Evolutionary conservation across 345 rosid genomes (phyloP), one percentile per base, ranked within the genome.

Genomic region (Eucalyptus decipiens): DNA sequence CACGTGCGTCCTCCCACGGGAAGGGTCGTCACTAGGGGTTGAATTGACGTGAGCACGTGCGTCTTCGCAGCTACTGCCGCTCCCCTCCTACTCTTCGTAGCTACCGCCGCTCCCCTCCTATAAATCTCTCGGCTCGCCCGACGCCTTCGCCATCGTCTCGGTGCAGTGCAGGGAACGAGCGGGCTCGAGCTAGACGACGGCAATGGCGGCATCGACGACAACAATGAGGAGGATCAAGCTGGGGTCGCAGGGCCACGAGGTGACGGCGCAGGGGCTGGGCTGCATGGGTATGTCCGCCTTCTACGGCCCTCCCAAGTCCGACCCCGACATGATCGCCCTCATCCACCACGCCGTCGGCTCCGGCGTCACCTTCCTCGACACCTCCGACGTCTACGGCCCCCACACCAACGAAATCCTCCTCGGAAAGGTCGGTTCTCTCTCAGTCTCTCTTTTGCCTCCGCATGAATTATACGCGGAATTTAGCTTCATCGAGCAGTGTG

Each of bases 231-330:
- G 93, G 72, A 93, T 93, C 18, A 93, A 92, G 90, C 76, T 94
- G 32, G 95, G 96, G 14, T 92, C 93, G 8, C 94, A 93, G 72
- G 94, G 96, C 8, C 90, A 93, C 16, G 93, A 93, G 90, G 94
- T 94, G 5, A 93, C 96, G 10, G 94, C 93, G 7, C 94, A 92
- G 47, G 96, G 96, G 17, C 93, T 94, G 12, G 96, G 96, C 2
- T 94, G 96, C 90, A 93, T 94, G 94, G 91, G 94, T 83, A 94
- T 94, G 95, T 92, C 95, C 28, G 91, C 91, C 86, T 86, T 89
- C 88, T 93, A 93, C 76, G 96, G 95, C 8, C 93, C 95, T 37
- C 93, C 95, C 5, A 94, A 93, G 89, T 90, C 94, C 5, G 94
- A 94, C 7, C 3, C 91, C 16, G 96, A 93, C 86, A 94, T 94